Conservation (phyloP, 352 stramenopile genomes). For the Globisporangium nunn region DNA sequence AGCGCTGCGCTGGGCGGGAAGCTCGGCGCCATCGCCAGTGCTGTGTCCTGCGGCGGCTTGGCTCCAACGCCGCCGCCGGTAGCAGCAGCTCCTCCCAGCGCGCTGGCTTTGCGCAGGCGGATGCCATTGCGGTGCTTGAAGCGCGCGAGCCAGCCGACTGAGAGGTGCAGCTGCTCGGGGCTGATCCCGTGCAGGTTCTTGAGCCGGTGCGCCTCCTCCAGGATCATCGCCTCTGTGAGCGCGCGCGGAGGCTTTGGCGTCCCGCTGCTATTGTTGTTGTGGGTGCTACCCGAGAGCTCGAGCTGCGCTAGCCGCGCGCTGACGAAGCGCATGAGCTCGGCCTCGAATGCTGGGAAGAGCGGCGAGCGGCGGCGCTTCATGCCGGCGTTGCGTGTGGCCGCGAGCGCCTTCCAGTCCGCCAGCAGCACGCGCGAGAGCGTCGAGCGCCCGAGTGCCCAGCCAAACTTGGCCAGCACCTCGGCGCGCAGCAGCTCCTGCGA, state of each 20-base stretch:
- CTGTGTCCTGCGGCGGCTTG: conserved; percentile 1
- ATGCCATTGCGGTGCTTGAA: conserved; percentile 75
- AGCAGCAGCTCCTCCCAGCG: conserved; percentile 7
- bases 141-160: conserved; percentile 59
- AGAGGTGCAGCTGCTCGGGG: conserved; percentile 62
- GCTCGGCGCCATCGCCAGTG: not conserved
- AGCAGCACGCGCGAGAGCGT: conserved; percentile 72
- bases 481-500: conserved; percentile 54
- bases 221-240: conserved; percentile 60
- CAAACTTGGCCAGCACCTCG: conserved; percentile 46
- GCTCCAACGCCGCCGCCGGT: not conserved
- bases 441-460: conserved; percentile 57
- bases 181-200: conserved; percentile 60
- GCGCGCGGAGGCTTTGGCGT: not conserved
- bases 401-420: conserved; percentile 58
- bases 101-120: conserved; percentile 39
- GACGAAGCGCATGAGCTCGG: conserved; percentile 55
- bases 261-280: not conserved
- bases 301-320: conserved; percentile 12
- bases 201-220: conserved; percentile 65
- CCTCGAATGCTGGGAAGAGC: conserved; percentile 63
- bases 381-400: conserved; percentile 44
- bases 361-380: conserved; percentile 73
- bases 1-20: conserved; percentile 9
- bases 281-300: not conserved